A percentile compares a stretch with the other conserved stretches of the same genome.
phyloP scores from a whole-genome alignment of 1,284 basidiomycete species.

The Cutaneotrichosporon arboriforme region DNA sequence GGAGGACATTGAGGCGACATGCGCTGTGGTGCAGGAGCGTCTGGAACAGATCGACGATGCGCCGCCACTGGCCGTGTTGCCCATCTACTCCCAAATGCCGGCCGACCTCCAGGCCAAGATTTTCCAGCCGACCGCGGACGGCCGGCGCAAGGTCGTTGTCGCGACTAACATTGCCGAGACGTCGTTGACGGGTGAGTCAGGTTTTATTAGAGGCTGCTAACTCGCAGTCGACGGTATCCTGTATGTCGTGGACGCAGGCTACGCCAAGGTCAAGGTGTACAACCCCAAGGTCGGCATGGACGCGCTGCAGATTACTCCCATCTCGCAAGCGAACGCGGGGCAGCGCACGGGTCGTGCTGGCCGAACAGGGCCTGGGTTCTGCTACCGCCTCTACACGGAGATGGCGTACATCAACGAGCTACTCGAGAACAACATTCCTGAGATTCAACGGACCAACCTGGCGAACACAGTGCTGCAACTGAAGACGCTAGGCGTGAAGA shows the following conservation, averaged over 20 bases:
- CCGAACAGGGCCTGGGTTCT: conserved; percentile 89
- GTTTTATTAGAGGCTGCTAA: conserved; percentile 14
- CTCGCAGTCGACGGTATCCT: conserved; percentile 89
- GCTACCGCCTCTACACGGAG: conserved; percentile 96
- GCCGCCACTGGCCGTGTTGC: conserved; percentile 75
- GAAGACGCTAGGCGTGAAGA: conserved; percentile 89
- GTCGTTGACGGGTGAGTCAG: conserved; percentile 70
- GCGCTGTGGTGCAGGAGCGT: conserved; percentile 85
- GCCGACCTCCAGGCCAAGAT: conserved; percentile 98
- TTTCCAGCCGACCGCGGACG: conserved; percentile 90
- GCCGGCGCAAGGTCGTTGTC: conserved; percentile 91
- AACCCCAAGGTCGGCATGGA: conserved; percentile 99
- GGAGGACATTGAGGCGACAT: conserved; percentile 96
- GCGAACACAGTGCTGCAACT: conserved; percentile 92
- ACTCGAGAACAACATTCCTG: conserved; percentile 93
- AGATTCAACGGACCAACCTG: conserved; percentile 95
- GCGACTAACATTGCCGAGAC: conserved; percentile 99
- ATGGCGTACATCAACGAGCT: conserved; percentile 93
- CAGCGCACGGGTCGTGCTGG: conserved; percentile 95
- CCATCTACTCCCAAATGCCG: conserved; percentile 99
- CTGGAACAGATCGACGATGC: conserved; percentile 86
- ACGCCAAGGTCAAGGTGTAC: conserved; percentile 97
- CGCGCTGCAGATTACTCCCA: conserved; percentile 95
- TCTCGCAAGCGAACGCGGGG: conserved; percentile 94
- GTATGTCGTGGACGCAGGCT: conserved; percentile 93